Evolutionary conservation across 1,284 basidiomycete species (phyloP).

Genomic region (Xerocomus nothofagi): DNA sequence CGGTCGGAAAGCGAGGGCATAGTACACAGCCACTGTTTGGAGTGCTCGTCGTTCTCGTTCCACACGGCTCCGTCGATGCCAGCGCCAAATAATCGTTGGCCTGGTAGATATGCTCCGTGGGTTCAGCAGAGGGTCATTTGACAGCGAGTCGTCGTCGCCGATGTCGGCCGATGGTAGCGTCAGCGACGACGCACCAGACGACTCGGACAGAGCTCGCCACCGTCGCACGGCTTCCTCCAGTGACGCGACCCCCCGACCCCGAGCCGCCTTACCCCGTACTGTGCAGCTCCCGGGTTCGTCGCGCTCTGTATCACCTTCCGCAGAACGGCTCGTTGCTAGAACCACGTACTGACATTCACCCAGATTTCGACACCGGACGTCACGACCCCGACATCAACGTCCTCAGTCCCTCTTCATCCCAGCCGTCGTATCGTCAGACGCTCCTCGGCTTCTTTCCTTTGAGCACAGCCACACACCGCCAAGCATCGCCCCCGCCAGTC

Average conservation of each 20-base stretch:
- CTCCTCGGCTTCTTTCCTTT: slow-evolving; percentile 25
- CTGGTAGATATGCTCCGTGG: slow-evolving; percentile 25
- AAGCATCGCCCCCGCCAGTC: slow-evolving; percentile 12
- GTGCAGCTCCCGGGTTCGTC: slow-evolving; percentile 21
- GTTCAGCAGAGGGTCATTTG: slow-evolving; percentile 23
- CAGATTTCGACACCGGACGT: slow-evolving; percentile 17
- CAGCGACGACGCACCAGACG: slow-evolving; percentile 5
- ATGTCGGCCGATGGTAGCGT: slow-evolving; percentile 9
- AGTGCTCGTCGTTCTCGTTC: slow-evolving; percentile 3
- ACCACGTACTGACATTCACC: slow-evolving; percentile 12
- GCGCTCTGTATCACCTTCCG: slow-evolving; percentile 5
- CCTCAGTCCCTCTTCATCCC: slow-evolving; percentile 13
- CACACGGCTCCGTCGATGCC: background rate
- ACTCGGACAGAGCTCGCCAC: slow-evolving; percentile 18
- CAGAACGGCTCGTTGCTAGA: slow-evolving; percentile 6
- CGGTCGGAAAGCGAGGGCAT: slow-evolving; percentile 47
- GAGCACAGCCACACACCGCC: slow-evolving; percentile 19
- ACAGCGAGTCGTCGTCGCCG: slow-evolving; percentile 25
- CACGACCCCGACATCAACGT: slow-evolving; percentile 12
- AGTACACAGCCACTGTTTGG: slow-evolving; percentile 25
- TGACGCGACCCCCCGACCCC: slow-evolving; percentile 26
- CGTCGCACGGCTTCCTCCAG: slow-evolving; percentile 33
- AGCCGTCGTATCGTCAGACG: slow-evolving; percentile 13
- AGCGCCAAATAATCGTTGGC: background rate
- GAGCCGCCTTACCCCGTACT: slow-evolving; percentile 14